Evolutionary conservation across 768 basidiomycete genomes (phyloP), one percentile per base, ranked within the genome.

Genomic region (Pleurotus cornucopiae): DNA sequence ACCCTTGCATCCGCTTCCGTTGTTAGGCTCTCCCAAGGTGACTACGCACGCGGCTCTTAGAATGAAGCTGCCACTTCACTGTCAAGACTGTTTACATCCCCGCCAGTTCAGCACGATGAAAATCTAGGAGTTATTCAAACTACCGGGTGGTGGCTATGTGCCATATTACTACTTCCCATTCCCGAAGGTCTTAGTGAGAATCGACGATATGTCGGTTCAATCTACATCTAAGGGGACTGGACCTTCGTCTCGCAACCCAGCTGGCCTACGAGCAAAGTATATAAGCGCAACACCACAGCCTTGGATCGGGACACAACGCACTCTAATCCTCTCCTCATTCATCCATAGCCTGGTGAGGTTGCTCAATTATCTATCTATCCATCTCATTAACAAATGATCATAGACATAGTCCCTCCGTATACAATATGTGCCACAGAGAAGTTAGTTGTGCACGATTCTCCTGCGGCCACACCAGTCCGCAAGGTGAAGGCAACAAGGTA

Each of bases 371-470:
- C 14, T 11, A 21, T 6, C n/a, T 13, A 44, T 44, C 13, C 20
- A 44, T 21, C 12, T 44, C n/a, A 21, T 16, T n/a, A 5, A 21
- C n/a, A 44, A 44, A 16, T 47, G 23, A 9, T 47, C 21, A 47
- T 18, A 20, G 23, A 47, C 30, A 9, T 25, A 25, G 11, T 47
- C 23, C 46, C 7, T 23, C 46, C 2, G 16, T 14, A 16, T 11
- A 44, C 51, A 41, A 53, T 13, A 62, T 62, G 61, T 62, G 61
- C 37, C 55, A 58, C 43, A 58, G 61, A 56, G 61, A 62, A 58
- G 61, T 62, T 25, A 44, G 53, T 13, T 62, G 57, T 41, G 55
- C 55, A 25, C 55, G 45, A 45, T 44, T 57, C 46, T 38, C 21
- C 34, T 62, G 61, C 43, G 61, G 59, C 16, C 61, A 62, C 39